A percentile compares a stretch with the other conserved stretches of the same genome.
phyloP scores from a whole-genome alignment of 768 basidiomycete species.

The Naematelia encephala region DNA sequence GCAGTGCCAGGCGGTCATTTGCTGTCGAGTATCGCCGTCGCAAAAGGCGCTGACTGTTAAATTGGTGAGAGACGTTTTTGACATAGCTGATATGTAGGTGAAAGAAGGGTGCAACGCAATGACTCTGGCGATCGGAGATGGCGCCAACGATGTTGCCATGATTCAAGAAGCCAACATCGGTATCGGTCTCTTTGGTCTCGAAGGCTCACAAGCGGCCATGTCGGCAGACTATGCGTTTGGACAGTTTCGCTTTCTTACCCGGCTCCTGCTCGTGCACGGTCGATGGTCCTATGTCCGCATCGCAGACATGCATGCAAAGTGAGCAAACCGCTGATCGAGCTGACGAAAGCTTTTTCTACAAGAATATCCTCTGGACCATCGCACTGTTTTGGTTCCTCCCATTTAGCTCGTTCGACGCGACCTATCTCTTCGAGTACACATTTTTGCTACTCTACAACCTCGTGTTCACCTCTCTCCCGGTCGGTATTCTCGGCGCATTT shows the following conservation, averaged over 20 bases:
- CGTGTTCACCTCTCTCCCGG: constrained; percentile 88
- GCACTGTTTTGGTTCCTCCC: constrained; percentile 89
- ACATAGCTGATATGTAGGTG: constrained; percentile 57
- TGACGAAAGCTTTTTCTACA: constrained; percentile 88
- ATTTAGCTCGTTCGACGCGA: constrained; percentile 90
- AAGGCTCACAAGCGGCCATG: constrained; percentile 98
- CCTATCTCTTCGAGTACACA: constrained; percentile 91
- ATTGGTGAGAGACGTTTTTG: constrained; percentile 58
- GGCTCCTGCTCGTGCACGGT: constrained; percentile 87
- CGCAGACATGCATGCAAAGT: constrained; percentile 70
- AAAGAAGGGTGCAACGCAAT: constrained; percentile 94
- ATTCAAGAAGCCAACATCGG: constrained; percentile 99
- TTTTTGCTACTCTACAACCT: constrained; percentile 89
- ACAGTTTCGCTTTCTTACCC: constrained; percentile 90
- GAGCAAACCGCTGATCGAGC: constrained; percentile 10
- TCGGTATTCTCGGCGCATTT: constrained; percentile 86
- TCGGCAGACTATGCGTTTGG: constrained; percentile 98
- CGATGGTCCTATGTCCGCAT: constrained; percentile 96
- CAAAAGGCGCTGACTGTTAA: constrained; percentile 98
- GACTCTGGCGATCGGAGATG: constrained; percentile 93
- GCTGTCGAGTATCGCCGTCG: constrained; percentile 94
- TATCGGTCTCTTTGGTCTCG: constrained; percentile 85
- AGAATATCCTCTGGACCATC: constrained; percentile 59
- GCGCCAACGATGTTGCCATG: constrained; percentile 98
- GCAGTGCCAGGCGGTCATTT: constrained; percentile 96